phyloP scores from a whole-genome alignment of 1,284 basidiomycete genomes.

The Entoloma clypeatum region DNA sequence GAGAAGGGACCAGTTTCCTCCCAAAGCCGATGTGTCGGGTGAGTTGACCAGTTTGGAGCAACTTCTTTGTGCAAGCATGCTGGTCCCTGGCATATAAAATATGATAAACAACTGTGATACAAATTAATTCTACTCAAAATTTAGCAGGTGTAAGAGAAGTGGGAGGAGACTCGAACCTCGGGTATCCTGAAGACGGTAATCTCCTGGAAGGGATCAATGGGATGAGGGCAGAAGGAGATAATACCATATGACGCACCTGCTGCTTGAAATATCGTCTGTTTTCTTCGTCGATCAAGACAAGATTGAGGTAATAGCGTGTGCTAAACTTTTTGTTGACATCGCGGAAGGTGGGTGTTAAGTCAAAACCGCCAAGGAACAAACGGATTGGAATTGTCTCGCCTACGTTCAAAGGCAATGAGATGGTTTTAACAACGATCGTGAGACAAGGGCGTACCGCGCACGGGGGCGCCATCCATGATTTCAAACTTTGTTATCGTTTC shows the following conservation, averaged over 20 bases:
- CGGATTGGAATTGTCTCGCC: slow-evolving; percentile 98
- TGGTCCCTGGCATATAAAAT: no score
- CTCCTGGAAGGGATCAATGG: slow-evolving; percentile 39
- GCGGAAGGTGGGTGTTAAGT: slow-evolving; percentile 96
- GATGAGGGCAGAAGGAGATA: not conserved
- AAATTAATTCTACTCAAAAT: slow-evolving; percentile 11
- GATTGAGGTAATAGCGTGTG: slow-evolving; percentile 93
- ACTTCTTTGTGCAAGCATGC: no score
- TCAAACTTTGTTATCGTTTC: slow-evolving; percentile 99
- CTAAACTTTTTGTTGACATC: slow-evolving; percentile 99
- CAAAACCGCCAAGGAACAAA: slow-evolving; percentile 96
- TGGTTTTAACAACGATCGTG: not conserved
- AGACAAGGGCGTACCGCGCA: slow-evolving; percentile 59
- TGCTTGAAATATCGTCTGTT: slow-evolving; percentile 95
- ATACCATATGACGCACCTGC: slow-evolving; percentile 44
- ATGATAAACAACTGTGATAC: slow-evolving; percentile 11
- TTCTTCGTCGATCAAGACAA: slow-evolving; percentile 97
- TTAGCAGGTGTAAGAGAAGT: not conserved
- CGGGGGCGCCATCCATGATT: slow-evolving; percentile 97
- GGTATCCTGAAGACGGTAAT: slow-evolving; percentile 76
- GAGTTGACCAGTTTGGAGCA: no score
- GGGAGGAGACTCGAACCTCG: slow-evolving; percentile 40
- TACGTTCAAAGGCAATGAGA: slow-evolving; percentile 27
- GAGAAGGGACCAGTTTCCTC: no score
- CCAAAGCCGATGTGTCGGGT: no score